Conservation (phyloP, 768 basidiomycete species). For the Lyophyllum semitale region DNA sequence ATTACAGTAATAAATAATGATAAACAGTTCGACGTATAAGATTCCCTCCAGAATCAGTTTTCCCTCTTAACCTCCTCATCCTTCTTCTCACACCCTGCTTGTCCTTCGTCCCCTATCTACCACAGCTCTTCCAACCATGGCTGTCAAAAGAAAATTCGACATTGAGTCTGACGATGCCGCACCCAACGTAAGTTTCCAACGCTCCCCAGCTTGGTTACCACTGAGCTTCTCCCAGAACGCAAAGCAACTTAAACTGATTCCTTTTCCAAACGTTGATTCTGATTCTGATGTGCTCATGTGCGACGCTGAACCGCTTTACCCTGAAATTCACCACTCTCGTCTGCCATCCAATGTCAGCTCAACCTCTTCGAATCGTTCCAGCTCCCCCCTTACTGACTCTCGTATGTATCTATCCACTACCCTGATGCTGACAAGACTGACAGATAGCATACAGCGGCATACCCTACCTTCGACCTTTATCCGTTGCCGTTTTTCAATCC, state of each 20-base stretch:
- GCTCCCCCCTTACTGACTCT: constrained; percentile 46
- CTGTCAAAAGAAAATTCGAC: constrained; percentile 77
- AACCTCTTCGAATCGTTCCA: constrained; percentile 49
- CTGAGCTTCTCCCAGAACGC: constrained; percentile 39
- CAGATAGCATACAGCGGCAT: constrained; percentile 36
- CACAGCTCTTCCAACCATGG: constrained; percentile 49
- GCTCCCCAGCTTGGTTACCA: constrained; percentile 19
- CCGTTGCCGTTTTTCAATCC: constrained; percentile 54
- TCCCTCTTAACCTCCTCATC: constrained; percentile 19
- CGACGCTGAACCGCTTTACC: constrained; percentile 59
- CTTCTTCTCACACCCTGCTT: constrained; percentile 15
- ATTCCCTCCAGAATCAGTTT: constrained; percentile 19
- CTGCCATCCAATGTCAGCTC: constrained; percentile 68
- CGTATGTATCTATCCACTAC: constrained; percentile 39
- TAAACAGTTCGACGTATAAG: constrained; percentile 30
- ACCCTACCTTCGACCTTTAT: constrained; percentile 66
- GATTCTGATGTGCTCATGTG: constrained; percentile 76
- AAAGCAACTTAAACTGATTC: constrained; percentile 75
- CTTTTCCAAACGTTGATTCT: constrained; percentile 66
- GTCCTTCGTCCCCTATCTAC: constrained; percentile 10
- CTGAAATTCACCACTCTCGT: constrained; percentile 59
- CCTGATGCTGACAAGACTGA: constrained; percentile 3
- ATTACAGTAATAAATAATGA: constrained; percentile 15
- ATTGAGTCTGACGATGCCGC: constrained; percentile 54
- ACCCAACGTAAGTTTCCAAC: constrained; percentile 42